Conservation (phyloP, 2,329 filamentous ascomycete genomes). For the Westerdykella sp. region DNA sequence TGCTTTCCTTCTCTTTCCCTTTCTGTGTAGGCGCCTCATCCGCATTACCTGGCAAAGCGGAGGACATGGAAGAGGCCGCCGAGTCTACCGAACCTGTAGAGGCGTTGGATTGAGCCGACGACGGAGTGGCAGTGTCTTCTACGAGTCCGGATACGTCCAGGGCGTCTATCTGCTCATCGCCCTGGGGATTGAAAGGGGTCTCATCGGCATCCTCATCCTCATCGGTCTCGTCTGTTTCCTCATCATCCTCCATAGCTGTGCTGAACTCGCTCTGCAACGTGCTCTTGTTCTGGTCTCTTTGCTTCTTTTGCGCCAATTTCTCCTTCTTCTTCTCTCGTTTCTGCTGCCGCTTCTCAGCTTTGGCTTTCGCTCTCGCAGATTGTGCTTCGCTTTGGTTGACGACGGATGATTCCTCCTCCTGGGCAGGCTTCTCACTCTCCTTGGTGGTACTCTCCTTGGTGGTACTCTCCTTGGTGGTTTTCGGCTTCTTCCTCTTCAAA, state of each 20-base stretch:
- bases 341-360: conserved; percentile 40
- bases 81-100: conserved; percentile 39
- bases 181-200: conserved; percentile 8
- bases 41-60: conserved; percentile 34
- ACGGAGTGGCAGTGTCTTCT: conserved; percentile 30
- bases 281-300: conserved; percentile 30
- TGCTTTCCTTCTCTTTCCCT: conserved; percentile 19
- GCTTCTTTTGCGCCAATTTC: conserved; percentile 37
- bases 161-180: conserved; percentile 28
- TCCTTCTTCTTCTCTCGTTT: conserved; percentile 44
- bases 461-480: conserved; percentile 28
- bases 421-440: conserved; percentile 14
- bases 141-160: conserved; percentile 34
- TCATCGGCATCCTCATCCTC: conserved; percentile 17
- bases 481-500: conserved; percentile 41
- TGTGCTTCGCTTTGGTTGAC: conserved; percentile 17
- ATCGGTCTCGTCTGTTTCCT: conserved; percentile 20
- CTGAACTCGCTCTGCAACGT: conserved; percentile 26
- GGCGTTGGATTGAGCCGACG: conserved; percentile 29
- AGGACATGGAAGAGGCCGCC: conserved; percentile 45
- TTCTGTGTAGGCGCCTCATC: conserved; percentile 17
- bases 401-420: conserved; percentile 1
- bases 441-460: too few species aligned
- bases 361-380: conserved; percentile 19
- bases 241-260: conserved; percentile 22